Evolutionary conservation across 106 monocot genomes (phyloP).

Genomic region (Phalaenopsis aphrodite): DNA sequence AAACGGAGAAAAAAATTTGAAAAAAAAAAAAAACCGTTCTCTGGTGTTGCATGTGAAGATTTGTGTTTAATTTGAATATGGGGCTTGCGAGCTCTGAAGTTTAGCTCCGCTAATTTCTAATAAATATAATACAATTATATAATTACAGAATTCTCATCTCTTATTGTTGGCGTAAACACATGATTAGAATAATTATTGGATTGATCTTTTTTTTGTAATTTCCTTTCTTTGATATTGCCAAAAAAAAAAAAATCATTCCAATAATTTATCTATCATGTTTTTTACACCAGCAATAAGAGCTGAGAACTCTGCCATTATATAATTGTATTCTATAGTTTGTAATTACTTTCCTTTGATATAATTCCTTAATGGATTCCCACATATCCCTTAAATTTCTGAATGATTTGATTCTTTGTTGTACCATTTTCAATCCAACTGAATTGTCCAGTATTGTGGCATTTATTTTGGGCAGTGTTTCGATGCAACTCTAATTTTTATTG

Average conservation of each 20-base stretch:
- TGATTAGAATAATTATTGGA: not conserved
- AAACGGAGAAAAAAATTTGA: not conserved
- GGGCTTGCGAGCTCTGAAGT: not conserved
- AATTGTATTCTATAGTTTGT: no score
- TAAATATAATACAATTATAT: no score
- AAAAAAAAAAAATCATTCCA: no score
- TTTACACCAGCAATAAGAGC: no score
- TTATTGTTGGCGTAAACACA: no score
- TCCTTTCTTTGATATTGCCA: not conserved
- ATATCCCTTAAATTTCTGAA: no score
- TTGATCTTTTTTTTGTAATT: not conserved
- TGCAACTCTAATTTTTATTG: not conserved
- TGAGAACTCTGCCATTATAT: no score
- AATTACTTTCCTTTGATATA: not conserved
- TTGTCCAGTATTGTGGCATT: not conserved
- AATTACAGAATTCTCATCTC: no score
- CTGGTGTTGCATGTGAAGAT: not conserved
- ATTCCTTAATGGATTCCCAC: not conserved
- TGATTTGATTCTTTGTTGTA: no score
- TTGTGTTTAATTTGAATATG: not conserved
- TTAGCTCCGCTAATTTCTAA: not conserved
- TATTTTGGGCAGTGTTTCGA: not conserved
- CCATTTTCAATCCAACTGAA: not conserved
- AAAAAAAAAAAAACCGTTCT: not conserved
- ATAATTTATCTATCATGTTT: no score